These are phyloP conservation scores for Jatropha multifida DNA, from an alignment of 441 rosid genomes.

Conservation along the genomic window DNA sequence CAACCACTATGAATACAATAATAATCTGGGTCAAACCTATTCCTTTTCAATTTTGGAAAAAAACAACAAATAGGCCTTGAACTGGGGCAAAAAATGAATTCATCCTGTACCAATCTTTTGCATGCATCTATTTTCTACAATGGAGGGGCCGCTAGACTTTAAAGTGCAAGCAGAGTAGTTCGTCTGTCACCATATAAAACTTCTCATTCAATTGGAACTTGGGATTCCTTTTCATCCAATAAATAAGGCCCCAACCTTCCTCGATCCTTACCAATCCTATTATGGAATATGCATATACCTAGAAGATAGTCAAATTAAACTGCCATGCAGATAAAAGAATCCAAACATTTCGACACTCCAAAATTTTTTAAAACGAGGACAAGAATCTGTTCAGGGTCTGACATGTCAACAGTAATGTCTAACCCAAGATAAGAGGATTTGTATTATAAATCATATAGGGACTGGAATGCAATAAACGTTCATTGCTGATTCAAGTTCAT, in stretches of 20 bases:
- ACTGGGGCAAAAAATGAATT: neutral
- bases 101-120: neutral
- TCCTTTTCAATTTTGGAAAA: neutral
- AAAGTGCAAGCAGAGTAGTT: neutral
- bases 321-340: neutral
- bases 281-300: neutral
- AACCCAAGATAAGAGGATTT: neutral
- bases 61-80: neutral
- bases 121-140: neutral
- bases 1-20: too few species aligned
- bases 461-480: conserved; percentile 15
- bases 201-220: neutral
- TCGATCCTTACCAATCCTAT: neutral
- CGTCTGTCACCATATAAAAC: neutral
- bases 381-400: too few species aligned
- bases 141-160: conserved; percentile 1
- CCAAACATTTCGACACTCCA: neutral
- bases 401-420: too few species aligned
- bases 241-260: neutral
- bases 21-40: too few species aligned
- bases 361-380: neutral
- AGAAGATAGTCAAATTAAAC: neutral
- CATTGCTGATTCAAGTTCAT: conserved; percentile 35
- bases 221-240: neutral
- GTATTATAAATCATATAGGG: neutral